phyloP scores from a whole-genome alignment of 306 rosid genomes.

The Vicia sativa region DNA sequence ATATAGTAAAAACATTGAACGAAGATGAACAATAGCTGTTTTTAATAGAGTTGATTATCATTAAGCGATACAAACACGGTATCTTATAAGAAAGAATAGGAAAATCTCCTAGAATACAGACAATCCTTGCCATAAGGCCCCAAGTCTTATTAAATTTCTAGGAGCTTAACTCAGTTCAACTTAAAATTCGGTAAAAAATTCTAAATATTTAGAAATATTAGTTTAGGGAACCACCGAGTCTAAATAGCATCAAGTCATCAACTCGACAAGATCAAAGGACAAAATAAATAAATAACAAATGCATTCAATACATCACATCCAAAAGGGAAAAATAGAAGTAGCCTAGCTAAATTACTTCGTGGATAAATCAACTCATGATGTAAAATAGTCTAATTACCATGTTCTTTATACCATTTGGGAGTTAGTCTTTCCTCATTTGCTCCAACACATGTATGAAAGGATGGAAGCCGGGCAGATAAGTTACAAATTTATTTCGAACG shows the following conservation, averaged over 20 bases:
- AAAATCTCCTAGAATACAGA: neutral
- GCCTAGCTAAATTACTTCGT: neutral
- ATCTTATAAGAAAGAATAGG: neutral
- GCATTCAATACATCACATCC: conserved; percentile 16
- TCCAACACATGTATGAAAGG: conserved; percentile 97
- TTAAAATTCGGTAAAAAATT: neutral
- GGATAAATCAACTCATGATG: conserved; percentile 8
- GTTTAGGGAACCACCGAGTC: conserved; percentile 14
- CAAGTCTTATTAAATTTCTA: too few species aligned
- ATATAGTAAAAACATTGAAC: conserved; percentile 13
- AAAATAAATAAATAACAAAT: conserved; percentile 8
- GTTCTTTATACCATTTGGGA: conserved; percentile 93
- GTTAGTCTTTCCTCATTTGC: conserved; percentile 91
- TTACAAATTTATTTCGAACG: conserved; percentile 32
- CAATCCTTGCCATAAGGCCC: neutral
- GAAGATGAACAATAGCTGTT: conserved; percentile 1
- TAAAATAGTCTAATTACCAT: conserved; percentile 65
- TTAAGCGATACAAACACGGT: neutral
- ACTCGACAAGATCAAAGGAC: too few species aligned
- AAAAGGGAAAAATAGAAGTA: conserved; percentile 19
- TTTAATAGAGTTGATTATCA: conserved; percentile 14
- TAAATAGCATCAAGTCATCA: conserved; percentile 29
- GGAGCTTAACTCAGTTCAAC: neutral
- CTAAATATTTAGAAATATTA: too few species aligned
- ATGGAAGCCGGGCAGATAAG: conserved; percentile 82